Conservation (phyloP, 768 basidiomycete genomes). For the Lactifluus echinatus region DNA sequence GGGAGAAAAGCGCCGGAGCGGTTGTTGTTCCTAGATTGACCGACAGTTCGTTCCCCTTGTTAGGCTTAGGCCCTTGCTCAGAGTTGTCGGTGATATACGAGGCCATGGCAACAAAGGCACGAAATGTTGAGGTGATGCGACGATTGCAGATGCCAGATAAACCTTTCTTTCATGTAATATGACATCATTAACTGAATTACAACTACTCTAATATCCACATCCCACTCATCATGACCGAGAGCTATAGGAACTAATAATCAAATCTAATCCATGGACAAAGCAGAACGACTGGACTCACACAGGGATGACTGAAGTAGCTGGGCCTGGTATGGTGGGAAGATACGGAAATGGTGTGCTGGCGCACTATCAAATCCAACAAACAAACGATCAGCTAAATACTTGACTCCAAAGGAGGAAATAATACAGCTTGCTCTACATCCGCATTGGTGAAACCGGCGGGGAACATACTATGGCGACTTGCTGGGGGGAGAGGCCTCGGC, state of each 20-base stretch:
- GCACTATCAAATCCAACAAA: slow-evolving; percentile 26
- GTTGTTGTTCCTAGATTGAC: not conserved
- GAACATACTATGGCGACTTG: not conserved
- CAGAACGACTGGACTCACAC: slow-evolving; percentile 24
- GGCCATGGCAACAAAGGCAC: not conserved
- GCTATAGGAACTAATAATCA: not conserved
- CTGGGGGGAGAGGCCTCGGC: slow-evolving; percentile 25
- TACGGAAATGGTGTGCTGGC: slow-evolving; percentile 30
- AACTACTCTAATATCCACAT: not conserved
- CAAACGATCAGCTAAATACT: not conserved
- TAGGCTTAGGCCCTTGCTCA: not conserved
- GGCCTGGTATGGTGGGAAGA: slow-evolving; percentile 28
- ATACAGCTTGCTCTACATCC: slow-evolving; percentile 21
- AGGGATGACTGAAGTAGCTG: slow-evolving; percentile 27
- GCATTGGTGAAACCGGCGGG: slow-evolving; percentile 23
- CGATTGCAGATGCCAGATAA: no score
- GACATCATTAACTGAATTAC: not conserved
- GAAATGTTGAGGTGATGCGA: not conserved
- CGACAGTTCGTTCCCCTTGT: not conserved
- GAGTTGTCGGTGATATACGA: not conserved
- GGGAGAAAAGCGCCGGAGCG: not conserved
- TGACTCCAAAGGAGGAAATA: not conserved
- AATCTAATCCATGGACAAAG: not conserved
- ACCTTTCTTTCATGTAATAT: no score
- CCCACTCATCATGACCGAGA: not conserved